Evolutionary conservation across 73 alveolate species (phyloP), one percentile per base, ranked within the genome.

Genomic region (Stentor coeruleus): DNA sequence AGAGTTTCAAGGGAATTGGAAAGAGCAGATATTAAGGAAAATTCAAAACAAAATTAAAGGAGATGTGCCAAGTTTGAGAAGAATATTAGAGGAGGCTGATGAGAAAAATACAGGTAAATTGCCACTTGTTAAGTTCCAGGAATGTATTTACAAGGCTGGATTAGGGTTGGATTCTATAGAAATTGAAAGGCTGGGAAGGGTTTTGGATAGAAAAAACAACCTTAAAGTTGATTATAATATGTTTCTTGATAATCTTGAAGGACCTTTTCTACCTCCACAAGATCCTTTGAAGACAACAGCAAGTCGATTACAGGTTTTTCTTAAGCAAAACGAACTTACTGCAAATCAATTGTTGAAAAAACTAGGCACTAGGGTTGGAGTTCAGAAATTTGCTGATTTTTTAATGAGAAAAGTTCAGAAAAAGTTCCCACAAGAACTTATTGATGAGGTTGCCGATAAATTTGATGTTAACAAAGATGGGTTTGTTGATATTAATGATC

Each of bases 401-500:
- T 15, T 66, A 1, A 33, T 20, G 35, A 66, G 15, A 33, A 66
- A 66, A 66, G 49, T 66, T 30, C 59, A 66, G 1, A 66, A 66
- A 2, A 20, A 28, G 38, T 30, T 66, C 20, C 30, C 14, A 26
- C 38, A 28, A 15, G 84, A 15, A 15, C 11, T 30, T 36, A 82
- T 36, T 76, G 15, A 33, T 38, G 90, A 81, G 33, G 33, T 87
- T 37, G 74, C 81, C 59, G 39, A 87, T 35, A 35, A 81, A 58
- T 75, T 87, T 6, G 92, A 87, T 55, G 77, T 82, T 35, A 86
- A 86, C 81, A 26, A 81, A 41, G 91, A 86, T 86, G 91, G 91
- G 74, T 77, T 80, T 81, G 58, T 86, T 26, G 87, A 86, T 86
- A 80, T 74, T 31, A 31, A 75, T 84, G 76, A 80, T 58, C 87